Evolutionary conservation across 305 asterid species (phyloP).

Genomic region (Andrographis paniculata): DNA sequence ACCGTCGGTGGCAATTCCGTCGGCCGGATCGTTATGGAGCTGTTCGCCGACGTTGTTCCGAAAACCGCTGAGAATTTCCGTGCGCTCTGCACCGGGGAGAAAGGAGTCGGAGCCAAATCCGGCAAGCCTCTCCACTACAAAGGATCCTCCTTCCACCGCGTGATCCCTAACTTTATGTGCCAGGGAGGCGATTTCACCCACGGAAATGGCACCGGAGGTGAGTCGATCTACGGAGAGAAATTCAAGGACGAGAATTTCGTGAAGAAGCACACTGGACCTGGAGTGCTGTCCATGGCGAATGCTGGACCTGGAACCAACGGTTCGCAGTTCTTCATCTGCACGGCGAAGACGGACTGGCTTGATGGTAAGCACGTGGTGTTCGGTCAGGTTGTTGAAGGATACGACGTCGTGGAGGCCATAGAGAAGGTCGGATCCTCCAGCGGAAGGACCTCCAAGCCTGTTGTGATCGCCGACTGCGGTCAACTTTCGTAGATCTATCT

Average conservation of each 20-base stretch:
- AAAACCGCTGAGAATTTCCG: conserved; percentile 23
- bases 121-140: conserved; percentile 24
- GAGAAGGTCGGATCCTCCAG: conserved; percentile 20
- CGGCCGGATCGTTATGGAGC: conserved; percentile 22
- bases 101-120: conserved; percentile 13
- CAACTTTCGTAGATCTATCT: conserved; percentile 16
- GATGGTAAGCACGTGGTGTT: conserved; percentile 24
- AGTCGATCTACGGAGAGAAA: conserved; percentile 21
- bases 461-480: conserved; percentile 18
- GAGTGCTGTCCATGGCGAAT: conserved; percentile 20
- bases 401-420: conserved; percentile 14
- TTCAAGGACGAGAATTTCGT: conserved; percentile 20
- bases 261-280: conserved; percentile 23
- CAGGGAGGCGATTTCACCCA: conserved; percentile 22
- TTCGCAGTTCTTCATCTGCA: conserved; percentile 21
- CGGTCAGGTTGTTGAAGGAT: conserved; percentile 18
- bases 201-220: conserved; percentile 23
- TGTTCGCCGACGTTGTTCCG: conserved; percentile 20
- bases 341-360: conserved; percentile 19
- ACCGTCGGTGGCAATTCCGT: conserved; percentile 16
- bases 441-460: conserved; percentile 19
- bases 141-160: conserved; percentile 19
- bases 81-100: conserved; percentile 22
- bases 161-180: conserved; percentile 21
- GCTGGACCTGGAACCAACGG: conserved; percentile 21